A percentile compares a stretch with the other conserved stretches of the same genome.
Conservation (phyloP, 2,329 filamentous ascomycete species). For the Fusarium chaquense region DNA sequence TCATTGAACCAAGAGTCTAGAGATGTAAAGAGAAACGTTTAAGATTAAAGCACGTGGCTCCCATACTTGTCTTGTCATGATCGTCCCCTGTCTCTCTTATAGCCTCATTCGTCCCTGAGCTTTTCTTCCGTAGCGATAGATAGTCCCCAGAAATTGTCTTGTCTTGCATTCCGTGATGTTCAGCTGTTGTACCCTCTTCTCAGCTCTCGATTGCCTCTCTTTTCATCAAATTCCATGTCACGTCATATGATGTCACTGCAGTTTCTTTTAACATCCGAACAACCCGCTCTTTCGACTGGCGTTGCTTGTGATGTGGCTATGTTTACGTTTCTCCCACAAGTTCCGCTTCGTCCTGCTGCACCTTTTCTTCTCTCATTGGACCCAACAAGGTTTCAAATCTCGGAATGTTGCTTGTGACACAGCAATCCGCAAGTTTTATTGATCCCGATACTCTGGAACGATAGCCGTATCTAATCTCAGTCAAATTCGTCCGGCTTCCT, state of each 20-base stretch:
- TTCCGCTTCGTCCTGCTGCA: neutral
- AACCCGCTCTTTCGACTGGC: slow-evolving; percentile 12
- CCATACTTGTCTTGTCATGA: slow-evolving; percentile 2
- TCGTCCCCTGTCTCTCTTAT: slow-evolving; percentile 3
- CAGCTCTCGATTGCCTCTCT: slow-evolving; percentile 10
- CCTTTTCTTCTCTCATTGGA: neutral
- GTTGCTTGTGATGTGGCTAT: slow-evolving; percentile 9
- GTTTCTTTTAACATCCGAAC: slow-evolving; percentile 5
- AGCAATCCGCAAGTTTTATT: slow-evolving; percentile 18
- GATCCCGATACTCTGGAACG: slow-evolving; percentile 24
- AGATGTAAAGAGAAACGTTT: neutral
- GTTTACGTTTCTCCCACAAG: slow-evolving; percentile 4
- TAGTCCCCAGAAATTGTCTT: neutral
- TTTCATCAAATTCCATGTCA: slow-evolving; percentile 7
- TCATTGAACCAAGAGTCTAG: neutral
- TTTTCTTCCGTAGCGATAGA: neutral
- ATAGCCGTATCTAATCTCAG: slow-evolving; percentile 6
- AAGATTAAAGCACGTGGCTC: slow-evolving; percentile 23
- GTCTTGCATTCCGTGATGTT: neutral
- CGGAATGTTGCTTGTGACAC: slow-evolving; percentile 4
- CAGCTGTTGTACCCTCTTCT: slow-evolving; percentile 13
- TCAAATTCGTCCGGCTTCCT: neutral
- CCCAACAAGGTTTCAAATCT: neutral
- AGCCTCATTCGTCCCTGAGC: neutral
- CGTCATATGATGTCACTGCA: slow-evolving; percentile 40